phyloP scores from a whole-genome alignment of 768 basidiomycete species.

The Leccinellum luteum region DNA sequence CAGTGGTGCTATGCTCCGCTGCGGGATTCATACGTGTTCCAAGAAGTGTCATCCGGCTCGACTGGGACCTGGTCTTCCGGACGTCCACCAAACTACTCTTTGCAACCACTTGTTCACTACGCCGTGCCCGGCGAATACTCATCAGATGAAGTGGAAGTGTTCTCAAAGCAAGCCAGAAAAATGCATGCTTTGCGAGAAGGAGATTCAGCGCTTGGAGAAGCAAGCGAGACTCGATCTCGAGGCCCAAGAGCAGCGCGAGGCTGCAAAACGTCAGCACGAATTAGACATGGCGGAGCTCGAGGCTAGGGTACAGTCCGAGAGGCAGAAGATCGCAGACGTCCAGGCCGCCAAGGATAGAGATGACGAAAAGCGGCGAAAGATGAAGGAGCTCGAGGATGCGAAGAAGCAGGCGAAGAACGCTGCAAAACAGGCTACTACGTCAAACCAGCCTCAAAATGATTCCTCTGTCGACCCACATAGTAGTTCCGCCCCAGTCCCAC shows the following conservation, averaged over 20 bases:
- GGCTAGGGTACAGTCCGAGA: constrained; percentile 10
- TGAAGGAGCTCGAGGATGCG: constrained; percentile 11
- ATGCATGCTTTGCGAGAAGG: constrained; percentile 50
- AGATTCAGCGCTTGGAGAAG: constrained; percentile 37
- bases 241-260: constrained; percentile 44
- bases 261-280: constrained; percentile 42
- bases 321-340: constrained; percentile 6
- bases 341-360: constrained; percentile 14
- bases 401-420: constrained; percentile 4
- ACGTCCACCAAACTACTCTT: constrained; percentile 29
- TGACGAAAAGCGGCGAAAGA: constrained; percentile 6
- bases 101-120: constrained; percentile 40
- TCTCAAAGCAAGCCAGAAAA: constrained; percentile 32
- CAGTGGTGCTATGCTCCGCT: constrained; percentile 49
- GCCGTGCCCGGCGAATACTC: constrained; percentile 44
- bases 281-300: constrained; percentile 8
- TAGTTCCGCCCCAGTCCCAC: neutral
- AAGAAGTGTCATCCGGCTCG: constrained; percentile 56
- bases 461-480: neutral
- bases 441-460: neutral
- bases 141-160: constrained; percentile 46
- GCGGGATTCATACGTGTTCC: constrained; percentile 52
- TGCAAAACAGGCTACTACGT: constrained; percentile 3
- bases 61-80: constrained; percentile 47
- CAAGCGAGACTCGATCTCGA: constrained; percentile 40